Evolutionary conservation across 257 asterid species (phyloP).

Genomic region (Petrea volubilis): DNA sequence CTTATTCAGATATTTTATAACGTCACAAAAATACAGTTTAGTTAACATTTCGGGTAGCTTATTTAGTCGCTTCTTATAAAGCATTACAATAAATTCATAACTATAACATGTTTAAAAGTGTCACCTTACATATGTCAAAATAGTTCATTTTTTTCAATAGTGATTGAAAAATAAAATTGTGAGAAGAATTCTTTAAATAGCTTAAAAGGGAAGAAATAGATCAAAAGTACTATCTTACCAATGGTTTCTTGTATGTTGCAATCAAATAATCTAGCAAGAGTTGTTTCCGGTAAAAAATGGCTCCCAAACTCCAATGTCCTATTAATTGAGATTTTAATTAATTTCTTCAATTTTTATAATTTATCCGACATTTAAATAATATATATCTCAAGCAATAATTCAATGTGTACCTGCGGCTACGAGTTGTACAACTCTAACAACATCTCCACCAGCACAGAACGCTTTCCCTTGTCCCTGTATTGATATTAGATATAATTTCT

Average conservation of each 20-base stretch:
- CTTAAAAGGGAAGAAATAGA: background rate
- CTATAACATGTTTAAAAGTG: too few relatives aligned
- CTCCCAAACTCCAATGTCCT: conserved; percentile 12
- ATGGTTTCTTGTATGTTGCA: conserved; percentile 16
- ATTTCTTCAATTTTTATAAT: too few relatives aligned
- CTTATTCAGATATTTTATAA: too few relatives aligned
- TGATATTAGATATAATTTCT: background rate
- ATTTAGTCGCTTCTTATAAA: too few relatives aligned
- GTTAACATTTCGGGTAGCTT: too few relatives aligned
- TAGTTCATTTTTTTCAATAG: too few relatives aligned
- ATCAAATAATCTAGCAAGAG: background rate
- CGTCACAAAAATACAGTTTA: too few relatives aligned
- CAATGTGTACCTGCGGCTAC: background rate
- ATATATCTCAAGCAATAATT: background rate
- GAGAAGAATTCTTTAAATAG: too few relatives aligned
- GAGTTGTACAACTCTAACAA: background rate
- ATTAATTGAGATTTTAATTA: background rate
- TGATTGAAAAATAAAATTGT: too few relatives aligned
- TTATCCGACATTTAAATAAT: too few relatives aligned
- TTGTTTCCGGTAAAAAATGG: background rate
- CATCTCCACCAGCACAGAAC: conserved; percentile 16
- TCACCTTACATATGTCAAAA: too few relatives aligned
- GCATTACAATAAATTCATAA: too few relatives aligned
- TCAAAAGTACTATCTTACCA: background rate
- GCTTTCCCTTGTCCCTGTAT: conserved; percentile 16